Evolutionary conservation across 805 yeast species (phyloP), one percentile per base, ranked within the genome.

Genomic region (Metschnikowia cubensis): DNA sequence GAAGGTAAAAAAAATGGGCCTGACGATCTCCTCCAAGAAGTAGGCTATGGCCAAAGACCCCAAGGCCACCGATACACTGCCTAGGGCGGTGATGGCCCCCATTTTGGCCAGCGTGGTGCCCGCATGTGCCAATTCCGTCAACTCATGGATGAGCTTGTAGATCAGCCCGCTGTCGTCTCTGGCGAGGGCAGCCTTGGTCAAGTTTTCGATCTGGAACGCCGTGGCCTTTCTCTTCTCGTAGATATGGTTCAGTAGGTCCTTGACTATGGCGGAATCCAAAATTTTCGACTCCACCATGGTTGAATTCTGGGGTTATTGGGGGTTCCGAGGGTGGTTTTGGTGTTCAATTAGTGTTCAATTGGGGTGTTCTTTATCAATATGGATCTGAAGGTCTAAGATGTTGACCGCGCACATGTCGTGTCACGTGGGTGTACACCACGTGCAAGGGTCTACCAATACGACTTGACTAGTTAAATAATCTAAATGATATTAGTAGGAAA

Each of bases 71-170:
- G 97, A 90, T 3, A 90, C 94, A 11, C 97, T 96, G 4, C 98
- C 99, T 17, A 94, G 72, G 0, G 98, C 98, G 57, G 96, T 92
- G 38, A 92, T 76, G 0, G 98, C 97, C 15, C 99, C 99, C 74
- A 90, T 91, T 59, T 96, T 80, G 15, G 74, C 74, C 5, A 96
- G 89, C 44, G 69, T 71, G 37, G 76, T 87, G 77, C 46, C 97
- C 83, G 69, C 88, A 45, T 64, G 66, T 84, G 73, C 91, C 87
- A 50, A 87, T 80, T 37, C 97, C 81, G 71, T 89, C 49, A 94
- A 72, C 62, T 90, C 96, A 51, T 80, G 84, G 39, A 92, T 87
- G 48, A 84, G 80, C 40, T 68, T 71, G 47, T 77, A 77, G 47
- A 88, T 82, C 45, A 79, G 80, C 21, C 80, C 83, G 20, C 78